Evolutionary conservation across 192 early-diverging fungal genomes (phyloP).

Genomic region (Coemansia aciculifera): DNA sequence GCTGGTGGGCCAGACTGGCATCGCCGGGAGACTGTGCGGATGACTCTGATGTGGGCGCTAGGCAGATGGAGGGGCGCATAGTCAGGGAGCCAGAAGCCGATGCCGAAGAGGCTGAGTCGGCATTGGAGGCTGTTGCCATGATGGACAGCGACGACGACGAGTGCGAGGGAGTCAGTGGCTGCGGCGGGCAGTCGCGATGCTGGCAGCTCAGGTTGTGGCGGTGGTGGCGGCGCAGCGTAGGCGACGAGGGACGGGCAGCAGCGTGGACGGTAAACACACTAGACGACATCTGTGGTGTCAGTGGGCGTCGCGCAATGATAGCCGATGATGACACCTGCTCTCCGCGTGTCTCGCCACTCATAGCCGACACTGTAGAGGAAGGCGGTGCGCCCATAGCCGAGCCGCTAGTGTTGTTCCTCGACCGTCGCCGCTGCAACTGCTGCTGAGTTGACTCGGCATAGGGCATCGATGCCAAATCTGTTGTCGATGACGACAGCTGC

Average conservation of each 20-base stretch:
- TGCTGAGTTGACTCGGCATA: constrained; percentile 15
- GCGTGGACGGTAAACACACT: constrained; percentile 21
- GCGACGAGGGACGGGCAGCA: constrained; percentile 21
- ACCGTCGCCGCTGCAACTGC: constrained; percentile 24
- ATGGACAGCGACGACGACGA: constrained; percentile 38
- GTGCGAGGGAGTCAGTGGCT: constrained; percentile 48
- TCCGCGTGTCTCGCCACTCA: constrained; percentile 11
- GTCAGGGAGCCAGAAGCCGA: constrained; percentile 12
- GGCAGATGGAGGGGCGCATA: background rate
- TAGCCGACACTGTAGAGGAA: constrained; percentile 16
- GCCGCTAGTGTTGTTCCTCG: constrained; percentile 36
- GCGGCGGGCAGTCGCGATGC: constrained; percentile 33
- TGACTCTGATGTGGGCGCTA: constrained; percentile 1
- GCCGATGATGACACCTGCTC: constrained; percentile 20
- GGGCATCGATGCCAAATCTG: constrained; percentile 37
- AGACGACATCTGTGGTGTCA: constrained; percentile 45
- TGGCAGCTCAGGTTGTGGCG: constrained; percentile 39
- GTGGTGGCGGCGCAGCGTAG: constrained; percentile 33
- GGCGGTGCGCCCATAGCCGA: constrained; percentile 14
- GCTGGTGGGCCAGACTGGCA: constrained; percentile 9
- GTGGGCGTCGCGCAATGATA: constrained; percentile 37
- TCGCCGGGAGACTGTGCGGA: constrained; percentile 5
- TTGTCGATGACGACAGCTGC: constrained; percentile 18
- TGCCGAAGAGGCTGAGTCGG: constrained; percentile 6
- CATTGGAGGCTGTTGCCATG: constrained; percentile 5